Evolutionary conservation across 2,329 filamentous ascomycete species (phyloP).

Genomic region (Penicillium concentricum): DNA sequence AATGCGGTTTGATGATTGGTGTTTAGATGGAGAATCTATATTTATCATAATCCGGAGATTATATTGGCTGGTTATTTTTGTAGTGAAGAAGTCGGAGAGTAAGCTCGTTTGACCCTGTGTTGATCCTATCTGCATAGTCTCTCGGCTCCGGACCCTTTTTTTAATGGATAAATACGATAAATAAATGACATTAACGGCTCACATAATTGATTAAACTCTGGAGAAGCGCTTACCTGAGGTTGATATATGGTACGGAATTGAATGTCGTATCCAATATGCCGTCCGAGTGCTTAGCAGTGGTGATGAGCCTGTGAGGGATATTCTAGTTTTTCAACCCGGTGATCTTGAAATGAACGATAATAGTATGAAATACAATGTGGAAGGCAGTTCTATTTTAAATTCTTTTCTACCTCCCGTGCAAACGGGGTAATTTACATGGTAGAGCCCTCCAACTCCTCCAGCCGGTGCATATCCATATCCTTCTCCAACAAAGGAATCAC

Average conservation of each 20-base stretch:
- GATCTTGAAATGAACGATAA: not conserved
- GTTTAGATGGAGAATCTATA: not conserved
- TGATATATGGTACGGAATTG: not conserved
- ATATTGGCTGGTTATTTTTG: slow-evolving; percentile 3
- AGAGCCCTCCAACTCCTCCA: slow-evolving; percentile 60
- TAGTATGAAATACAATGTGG: not conserved
- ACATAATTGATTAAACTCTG: not conserved
- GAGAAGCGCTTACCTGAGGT: not conserved
- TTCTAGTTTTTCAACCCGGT: not conserved
- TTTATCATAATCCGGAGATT: not conserved
- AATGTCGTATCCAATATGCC: not conserved
- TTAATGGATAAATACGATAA: not conserved
- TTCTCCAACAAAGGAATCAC: slow-evolving; percentile 66
- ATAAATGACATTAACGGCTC: not conserved
- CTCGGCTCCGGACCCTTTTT: not conserved
- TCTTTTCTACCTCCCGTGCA: not conserved
- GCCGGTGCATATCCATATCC: slow-evolving; percentile 67
- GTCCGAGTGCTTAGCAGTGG: not conserved
- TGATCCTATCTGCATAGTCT: not conserved
- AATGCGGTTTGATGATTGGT: slow-evolving; percentile 15
- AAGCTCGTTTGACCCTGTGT: not conserved
- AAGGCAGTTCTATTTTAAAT: not conserved
- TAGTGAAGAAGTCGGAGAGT: slow-evolving; percentile 5
- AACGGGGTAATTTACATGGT: slow-evolving; percentile 1
- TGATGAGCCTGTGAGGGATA: not conserved